A percentile compares a stretch with the other conserved stretches of the same genome.
phyloP scores from a whole-genome alignment of 2,329 filamentous ascomycete genomes.

The Colletotrichum phormii region DNA sequence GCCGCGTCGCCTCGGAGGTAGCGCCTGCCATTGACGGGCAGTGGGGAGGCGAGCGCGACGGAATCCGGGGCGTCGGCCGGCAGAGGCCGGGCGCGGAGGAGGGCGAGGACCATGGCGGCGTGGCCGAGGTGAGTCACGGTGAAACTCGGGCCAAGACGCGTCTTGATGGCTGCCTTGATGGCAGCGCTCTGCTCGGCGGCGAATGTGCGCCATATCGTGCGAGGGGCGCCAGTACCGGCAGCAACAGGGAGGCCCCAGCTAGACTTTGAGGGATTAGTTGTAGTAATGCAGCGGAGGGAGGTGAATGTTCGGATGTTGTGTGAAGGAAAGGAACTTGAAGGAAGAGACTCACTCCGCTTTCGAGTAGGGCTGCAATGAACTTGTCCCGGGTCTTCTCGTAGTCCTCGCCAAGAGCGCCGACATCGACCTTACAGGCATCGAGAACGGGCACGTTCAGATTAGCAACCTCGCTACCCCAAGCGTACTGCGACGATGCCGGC shows the following conservation, averaged over 20 bases:
- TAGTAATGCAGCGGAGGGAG: background rate
- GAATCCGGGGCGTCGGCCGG: background rate
- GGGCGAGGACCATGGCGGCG: slow-evolving; percentile 3
- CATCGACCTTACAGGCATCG: background rate
- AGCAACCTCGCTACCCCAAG: background rate
- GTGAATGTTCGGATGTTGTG: no score
- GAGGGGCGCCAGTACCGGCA: background rate
- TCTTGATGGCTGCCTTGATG: background rate
- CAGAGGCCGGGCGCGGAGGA: background rate
- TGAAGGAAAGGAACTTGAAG: background rate
- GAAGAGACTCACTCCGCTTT: background rate
- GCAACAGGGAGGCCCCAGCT: background rate
- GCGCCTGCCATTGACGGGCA: background rate
- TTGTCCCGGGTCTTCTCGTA: background rate
- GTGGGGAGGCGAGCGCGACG: background rate
- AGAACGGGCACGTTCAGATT: background rate
- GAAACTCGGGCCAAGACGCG: background rate
- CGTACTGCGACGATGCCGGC: background rate
- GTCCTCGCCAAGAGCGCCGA: background rate
- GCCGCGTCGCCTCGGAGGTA: background rate
- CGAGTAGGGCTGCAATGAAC: background rate
- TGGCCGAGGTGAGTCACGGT: slow-evolving; percentile 3
- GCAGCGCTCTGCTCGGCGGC: background rate
- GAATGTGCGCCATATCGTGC: background rate
- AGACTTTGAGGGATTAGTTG: background rate